Evolutionary conservation across 139 green algal species (phyloP).

Genomic region (Chlamydomonas sp.): DNA sequence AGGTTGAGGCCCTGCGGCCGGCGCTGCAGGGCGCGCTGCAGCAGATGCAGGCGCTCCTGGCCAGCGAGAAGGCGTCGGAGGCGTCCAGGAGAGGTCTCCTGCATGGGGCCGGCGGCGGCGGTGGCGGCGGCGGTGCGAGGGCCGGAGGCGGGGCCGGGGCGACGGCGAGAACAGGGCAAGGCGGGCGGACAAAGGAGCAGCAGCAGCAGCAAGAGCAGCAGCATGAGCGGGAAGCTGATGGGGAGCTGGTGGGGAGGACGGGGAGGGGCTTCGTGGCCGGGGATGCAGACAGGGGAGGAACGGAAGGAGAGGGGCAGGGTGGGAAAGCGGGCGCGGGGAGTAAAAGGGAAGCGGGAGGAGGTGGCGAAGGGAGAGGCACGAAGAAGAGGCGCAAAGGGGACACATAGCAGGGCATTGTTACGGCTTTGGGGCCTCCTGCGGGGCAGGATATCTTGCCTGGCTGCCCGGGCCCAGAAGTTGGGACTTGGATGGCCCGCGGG

Average conservation of each 20-base stretch:
- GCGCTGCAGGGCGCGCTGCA: conserved; percentile 8
- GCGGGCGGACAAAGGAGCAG: neutral
- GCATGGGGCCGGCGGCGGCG: neutral
- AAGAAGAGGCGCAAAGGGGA: no score
- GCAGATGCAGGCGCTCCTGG: conserved; percentile 31
- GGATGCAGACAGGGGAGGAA: no score
- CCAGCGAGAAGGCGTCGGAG: neutral
- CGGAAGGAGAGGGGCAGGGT: no score
- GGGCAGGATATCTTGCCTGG: no score
- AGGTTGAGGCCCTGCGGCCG: conserved; percentile 4
- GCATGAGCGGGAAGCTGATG: neutral
- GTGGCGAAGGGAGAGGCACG: no score
- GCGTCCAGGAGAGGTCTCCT: neutral
- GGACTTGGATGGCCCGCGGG: no score
- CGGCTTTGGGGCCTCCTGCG: no score
- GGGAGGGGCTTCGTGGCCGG: no score
- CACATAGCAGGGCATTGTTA: no score
- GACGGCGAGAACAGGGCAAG: neutral
- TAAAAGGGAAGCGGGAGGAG: no score
- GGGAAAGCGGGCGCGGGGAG: no score
- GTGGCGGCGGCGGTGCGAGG: neutral
- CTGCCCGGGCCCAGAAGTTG: no score
- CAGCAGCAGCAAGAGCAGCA: neutral
- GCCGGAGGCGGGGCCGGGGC: neutral
- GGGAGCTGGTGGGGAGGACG: neutral